Base-by-base conservation (phyloP, 208 protist genomes). In the Histomonas meleagridis region DNA sequence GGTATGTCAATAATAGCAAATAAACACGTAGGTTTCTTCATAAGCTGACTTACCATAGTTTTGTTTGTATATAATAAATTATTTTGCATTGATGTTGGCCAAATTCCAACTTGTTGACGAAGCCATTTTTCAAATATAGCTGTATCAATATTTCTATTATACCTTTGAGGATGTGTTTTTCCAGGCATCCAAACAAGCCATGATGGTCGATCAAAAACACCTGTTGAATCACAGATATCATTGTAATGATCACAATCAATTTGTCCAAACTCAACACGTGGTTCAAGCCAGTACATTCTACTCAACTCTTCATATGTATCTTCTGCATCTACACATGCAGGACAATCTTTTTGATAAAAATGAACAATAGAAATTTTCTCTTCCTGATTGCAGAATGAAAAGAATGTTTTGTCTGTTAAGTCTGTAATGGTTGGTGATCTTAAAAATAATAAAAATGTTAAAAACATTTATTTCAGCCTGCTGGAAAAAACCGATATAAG, bases 331-430 rank as follows among this genome's bases (percentile, higher is more conserved):
- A 51, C 76, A 38, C 76, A 86, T 2, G 76, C 76, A 10, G 76
- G 76, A 38, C 76, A 86, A 55, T 86, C 55, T 55, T 86, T 86
- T 49, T 43, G n/a, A 38, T 86, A 86, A n/a, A 86, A 86, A 55
- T 86, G 76, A 28, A 86, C 38, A 12, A 86, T n/a, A 28, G 40
- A 23, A 18, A 86, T 86, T 0, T 1, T n/a, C 1, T 86, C 26
- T 49, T 86, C 76, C 9, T 32, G 0, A 10, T 14, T 18, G 2
- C 46, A 55, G 46, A 86, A 86, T 38, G 23, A 7, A 28, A 86
- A 86, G 38, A 51, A 86, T 38, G 76, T 51, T 10, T 86, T 46
- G 32, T 86, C 55, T 3, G 38, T 21, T 5, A 86, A 28, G 38
- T 86, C 46, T 10, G 3, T 4, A 12, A 86, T 46, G 32, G 76